Conservation (phyloP, 192 early-diverging fungal species). For the Podila verticillata region DNA sequence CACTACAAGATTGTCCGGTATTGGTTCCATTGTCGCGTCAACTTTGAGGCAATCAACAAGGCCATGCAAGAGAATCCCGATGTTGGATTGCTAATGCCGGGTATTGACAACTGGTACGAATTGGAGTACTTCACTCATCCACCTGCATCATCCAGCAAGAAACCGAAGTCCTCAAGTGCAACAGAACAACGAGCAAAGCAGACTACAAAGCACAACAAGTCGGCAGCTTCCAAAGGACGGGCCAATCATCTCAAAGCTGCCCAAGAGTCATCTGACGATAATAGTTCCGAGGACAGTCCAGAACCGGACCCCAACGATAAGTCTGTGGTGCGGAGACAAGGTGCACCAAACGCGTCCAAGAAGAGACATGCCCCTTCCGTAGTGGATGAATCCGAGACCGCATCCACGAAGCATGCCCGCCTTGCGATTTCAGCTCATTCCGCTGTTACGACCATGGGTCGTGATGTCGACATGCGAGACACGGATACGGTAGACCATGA, state of each 20-base stretch:
- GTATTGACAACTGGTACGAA: not conserved
- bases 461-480: no score
- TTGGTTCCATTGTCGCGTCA: not conserved
- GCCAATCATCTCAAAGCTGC: not conserved
- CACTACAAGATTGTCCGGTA: not conserved
- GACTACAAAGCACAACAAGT: not conserved
- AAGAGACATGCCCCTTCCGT: no score
- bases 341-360: no score
- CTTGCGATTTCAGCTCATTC: no score
- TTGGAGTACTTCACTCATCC: not conserved
- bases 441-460: no score
- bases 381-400: no score
- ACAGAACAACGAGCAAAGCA: not conserved
- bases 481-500: no score
- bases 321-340: no score
- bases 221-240: not conserved
- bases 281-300: no score
- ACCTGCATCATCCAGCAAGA: not conserved
- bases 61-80: not conserved
- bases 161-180: not conserved
- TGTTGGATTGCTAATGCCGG: not conserved
- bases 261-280: no score
- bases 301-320: no score
- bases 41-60: not conserved
- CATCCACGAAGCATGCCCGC: no score